These are phyloP conservation scores for Coemansia sp. DNA, from an alignment of 192 early-diverging fungal genomes.

Conservation along the genomic window DNA sequence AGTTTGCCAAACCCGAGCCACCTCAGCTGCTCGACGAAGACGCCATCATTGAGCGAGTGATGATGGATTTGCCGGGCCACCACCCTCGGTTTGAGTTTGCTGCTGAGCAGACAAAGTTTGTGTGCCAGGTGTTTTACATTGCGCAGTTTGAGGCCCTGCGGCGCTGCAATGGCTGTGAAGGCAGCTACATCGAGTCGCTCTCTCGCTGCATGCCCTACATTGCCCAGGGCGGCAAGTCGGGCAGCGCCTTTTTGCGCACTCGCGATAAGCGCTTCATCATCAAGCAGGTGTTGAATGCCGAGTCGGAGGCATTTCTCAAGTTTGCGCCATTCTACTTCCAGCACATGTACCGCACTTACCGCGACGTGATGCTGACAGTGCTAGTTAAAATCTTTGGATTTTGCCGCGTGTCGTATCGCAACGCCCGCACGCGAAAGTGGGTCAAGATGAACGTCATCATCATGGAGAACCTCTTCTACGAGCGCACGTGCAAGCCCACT, in stretches of 20 bases:
- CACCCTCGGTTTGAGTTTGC: slow-evolving; percentile 59
- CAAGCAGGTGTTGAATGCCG: slow-evolving; percentile 82
- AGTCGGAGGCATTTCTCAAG: slow-evolving; percentile 82
- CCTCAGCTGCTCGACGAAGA: slow-evolving; percentile 8
- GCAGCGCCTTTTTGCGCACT: slow-evolving; percentile 87
- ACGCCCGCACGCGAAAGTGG: slow-evolving; percentile 74
- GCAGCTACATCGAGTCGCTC: slow-evolving; percentile 79
- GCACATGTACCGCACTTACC: slow-evolving; percentile 56
- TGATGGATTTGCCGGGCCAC: slow-evolving; percentile 37
- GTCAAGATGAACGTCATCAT: slow-evolving; percentile 89
- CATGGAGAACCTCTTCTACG: slow-evolving; percentile 95
- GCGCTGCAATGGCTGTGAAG: slow-evolving; percentile 78
- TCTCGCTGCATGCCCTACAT: slow-evolving; percentile 86
- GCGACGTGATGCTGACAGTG: slow-evolving; percentile 65
- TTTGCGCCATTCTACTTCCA: slow-evolving; percentile 93
- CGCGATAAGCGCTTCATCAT: slow-evolving; percentile 89
- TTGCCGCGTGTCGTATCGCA: slow-evolving; percentile 87
- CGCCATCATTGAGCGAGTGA: slow-evolving; percentile 29
- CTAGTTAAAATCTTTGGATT: slow-evolving; percentile 91
- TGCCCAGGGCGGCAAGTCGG: slow-evolving; percentile 85
- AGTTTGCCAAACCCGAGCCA: slow-evolving; percentile 19
- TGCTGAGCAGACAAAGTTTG: slow-evolving; percentile 72
- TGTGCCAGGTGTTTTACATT: slow-evolving; percentile 89
- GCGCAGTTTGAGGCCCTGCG: slow-evolving; percentile 91
- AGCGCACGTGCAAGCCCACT: slow-evolving; percentile 69